Evolutionary conservation across 768 basidiomycete genomes (phyloP).

Genomic region (Boletus sensibilis): DNA sequence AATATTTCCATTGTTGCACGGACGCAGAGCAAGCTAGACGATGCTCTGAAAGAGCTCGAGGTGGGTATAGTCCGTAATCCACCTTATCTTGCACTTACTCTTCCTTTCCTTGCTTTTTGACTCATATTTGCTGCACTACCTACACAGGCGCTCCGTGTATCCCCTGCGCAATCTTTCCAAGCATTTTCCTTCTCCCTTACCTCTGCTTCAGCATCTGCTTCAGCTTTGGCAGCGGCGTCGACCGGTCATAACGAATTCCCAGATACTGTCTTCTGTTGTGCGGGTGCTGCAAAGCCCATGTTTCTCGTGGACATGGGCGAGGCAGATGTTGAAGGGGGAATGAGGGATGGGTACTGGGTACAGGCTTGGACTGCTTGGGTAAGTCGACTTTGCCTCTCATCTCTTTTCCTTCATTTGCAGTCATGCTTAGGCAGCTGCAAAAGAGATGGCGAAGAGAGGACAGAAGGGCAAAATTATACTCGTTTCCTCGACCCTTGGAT

Average conservation of each 20-base stretch:
- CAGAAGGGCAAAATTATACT: slow-evolving; percentile 71
- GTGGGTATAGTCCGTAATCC: slow-evolving; percentile 37
- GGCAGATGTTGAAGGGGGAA: slow-evolving; percentile 51
- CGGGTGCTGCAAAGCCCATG: slow-evolving; percentile 67
- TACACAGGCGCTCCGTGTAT: slow-evolving; percentile 49
- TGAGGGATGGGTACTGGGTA: slow-evolving; percentile 28
- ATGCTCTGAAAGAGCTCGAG: slow-evolving; percentile 62
- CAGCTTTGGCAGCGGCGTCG: slow-evolving; percentile 63
- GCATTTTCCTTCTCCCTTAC: slow-evolving; percentile 67
- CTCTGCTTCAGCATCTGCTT: slow-evolving; percentile 48
- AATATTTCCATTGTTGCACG: slow-evolving; percentile 86
- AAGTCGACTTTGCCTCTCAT: neutral
- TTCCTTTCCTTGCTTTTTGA: neutral
- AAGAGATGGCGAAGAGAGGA: slow-evolving; percentile 58
- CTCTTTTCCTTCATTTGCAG: neutral
- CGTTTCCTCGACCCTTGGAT: slow-evolving; percentile 70
- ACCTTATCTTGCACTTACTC: neutral
- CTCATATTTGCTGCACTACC: neutral
- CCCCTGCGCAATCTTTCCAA: slow-evolving; percentile 59
- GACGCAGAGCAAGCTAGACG: slow-evolving; percentile 59
- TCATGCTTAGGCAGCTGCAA: slow-evolving; percentile 56
- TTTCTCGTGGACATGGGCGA: slow-evolving; percentile 73
- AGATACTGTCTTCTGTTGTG: slow-evolving; percentile 78
- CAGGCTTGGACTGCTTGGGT: slow-evolving; percentile 56
- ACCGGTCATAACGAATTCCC: slow-evolving; percentile 58